Conservation (phyloP, 2,329 filamentous ascomycete genomes). For the Pestalotiopsis sp. region DNA sequence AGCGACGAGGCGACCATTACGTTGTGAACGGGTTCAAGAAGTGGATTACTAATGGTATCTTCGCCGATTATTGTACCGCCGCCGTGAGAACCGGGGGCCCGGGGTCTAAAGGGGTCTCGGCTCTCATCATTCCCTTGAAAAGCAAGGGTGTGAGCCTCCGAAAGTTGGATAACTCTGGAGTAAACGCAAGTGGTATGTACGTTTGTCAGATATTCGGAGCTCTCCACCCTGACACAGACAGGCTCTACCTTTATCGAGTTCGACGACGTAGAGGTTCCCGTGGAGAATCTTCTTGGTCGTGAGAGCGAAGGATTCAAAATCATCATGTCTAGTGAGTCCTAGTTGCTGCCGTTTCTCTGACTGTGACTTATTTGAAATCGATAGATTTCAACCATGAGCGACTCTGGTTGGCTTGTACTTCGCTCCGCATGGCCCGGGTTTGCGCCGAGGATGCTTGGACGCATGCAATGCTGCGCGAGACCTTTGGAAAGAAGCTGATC, state of each 20-base stretch:
- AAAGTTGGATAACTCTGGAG: slow-evolving; percentile 46
- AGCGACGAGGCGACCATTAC: slow-evolving; percentile 37
- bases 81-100: slow-evolving; percentile 54
- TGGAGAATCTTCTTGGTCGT: slow-evolving; percentile 50
- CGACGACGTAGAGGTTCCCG: slow-evolving; percentile 54
- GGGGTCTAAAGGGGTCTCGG: slow-evolving; percentile 51
- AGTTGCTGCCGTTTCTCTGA: neutral
- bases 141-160: slow-evolving; percentile 49
- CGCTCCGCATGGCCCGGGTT: slow-evolving; percentile 56
- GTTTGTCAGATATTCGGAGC: neutral
- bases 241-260: slow-evolving; percentile 57
- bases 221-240: slow-evolving; percentile 63
- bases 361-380: neutral
- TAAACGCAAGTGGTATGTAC: neutral
- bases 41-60: slow-evolving; percentile 63
- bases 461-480: slow-evolving; percentile 31
- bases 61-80: slow-evolving; percentile 47
- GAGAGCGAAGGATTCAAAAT: slow-evolving; percentile 52
- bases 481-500: slow-evolving; percentile 19
- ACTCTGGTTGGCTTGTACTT: slow-evolving; percentile 54
- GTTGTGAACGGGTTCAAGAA: slow-evolving; percentile 65
- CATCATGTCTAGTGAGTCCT: slow-evolving; percentile 18
- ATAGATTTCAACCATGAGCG: slow-evolving; percentile 57
- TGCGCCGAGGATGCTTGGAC: slow-evolving; percentile 51
- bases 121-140: slow-evolving; percentile 52